A percentile compares a stretch with the other conserved stretches of the same genome.
phyloP scores from a whole-genome alignment of 441 rosid species.

The Flueggea neowawraea region DNA sequence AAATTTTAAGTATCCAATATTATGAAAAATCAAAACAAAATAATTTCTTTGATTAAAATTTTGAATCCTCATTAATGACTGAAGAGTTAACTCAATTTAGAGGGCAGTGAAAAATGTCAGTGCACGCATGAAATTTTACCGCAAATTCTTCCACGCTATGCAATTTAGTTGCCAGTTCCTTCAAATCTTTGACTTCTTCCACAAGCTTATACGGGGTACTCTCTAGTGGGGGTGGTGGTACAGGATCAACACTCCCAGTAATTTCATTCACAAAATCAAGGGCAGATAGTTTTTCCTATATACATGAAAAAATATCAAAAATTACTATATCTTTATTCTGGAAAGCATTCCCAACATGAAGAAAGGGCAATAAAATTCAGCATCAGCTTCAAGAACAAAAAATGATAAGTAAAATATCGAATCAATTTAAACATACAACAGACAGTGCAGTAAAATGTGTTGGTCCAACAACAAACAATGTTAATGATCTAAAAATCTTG shows the following conservation, averaged over 20 bases:
- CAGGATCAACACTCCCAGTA: constrained; percentile 32
- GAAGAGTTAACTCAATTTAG: no score
- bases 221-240: constrained; percentile 45
- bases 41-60: neutral
- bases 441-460: no score
- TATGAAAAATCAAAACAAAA: constrained; percentile 3
- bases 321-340: neutral
- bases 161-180: constrained; percentile 70
- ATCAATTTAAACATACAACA: neutral
- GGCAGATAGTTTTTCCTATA: constrained; percentile 70
- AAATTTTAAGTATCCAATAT: neutral
- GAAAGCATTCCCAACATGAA: neutral
- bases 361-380: neutral
- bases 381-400: neutral
- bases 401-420: no score
- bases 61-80: no score
- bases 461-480: no score
- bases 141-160: constrained; percentile 67
- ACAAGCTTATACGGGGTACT: constrained; percentile 65
- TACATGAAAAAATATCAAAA: constrained; percentile 9
- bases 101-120: no score
- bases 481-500: no score
- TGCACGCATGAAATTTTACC: constrained; percentile 30
- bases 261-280: constrained; percentile 67
- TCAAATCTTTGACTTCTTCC: constrained; percentile 73